These are phyloP conservation scores for Russula griseocarnosa DNA, from an alignment of 768 basidiomycete genomes.

Conservation along the genomic window DNA sequence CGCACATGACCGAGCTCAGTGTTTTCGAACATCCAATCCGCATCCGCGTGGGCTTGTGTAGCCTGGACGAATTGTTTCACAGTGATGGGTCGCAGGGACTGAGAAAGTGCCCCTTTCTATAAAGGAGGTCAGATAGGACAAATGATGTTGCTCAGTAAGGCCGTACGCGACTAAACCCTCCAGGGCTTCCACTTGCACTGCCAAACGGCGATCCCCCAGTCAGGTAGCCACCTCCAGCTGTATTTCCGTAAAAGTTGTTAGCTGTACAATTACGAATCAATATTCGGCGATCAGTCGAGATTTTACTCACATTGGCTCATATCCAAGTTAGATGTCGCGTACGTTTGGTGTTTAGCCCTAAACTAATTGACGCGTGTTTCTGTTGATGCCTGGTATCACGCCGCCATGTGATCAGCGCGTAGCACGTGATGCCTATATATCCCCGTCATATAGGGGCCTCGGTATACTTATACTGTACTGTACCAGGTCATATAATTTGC, in stretches of 20 bases:
- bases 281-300: constrained; percentile 43
- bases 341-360: neutral
- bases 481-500: no score
- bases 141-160: constrained; percentile 20
- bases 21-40: constrained; percentile 83
- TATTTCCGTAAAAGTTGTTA: constrained; percentile 38
- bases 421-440: no score
- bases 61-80: constrained; percentile 72
- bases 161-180: constrained; percentile 45
- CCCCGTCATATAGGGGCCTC: no score
- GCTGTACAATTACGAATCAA: constrained; percentile 32
- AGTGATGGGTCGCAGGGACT: constrained; percentile 69
- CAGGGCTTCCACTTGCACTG: constrained; percentile 55
- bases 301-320: constrained; percentile 25
- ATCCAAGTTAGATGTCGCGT: neutral
- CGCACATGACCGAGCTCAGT: constrained; percentile 75
- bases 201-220: constrained; percentile 58
- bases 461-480: no score
- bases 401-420: no score
- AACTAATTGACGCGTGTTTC: constrained; percentile 2
- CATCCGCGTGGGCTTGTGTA: constrained; percentile 80
- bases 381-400: no score
- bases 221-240: constrained; percentile 54
- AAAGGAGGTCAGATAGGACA: constrained; percentile 6
- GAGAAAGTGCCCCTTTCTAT: constrained; percentile 40